phyloP scores from a whole-genome alignment of 2,329 filamentous ascomycete genomes.

The Penicillium sp. region DNA sequence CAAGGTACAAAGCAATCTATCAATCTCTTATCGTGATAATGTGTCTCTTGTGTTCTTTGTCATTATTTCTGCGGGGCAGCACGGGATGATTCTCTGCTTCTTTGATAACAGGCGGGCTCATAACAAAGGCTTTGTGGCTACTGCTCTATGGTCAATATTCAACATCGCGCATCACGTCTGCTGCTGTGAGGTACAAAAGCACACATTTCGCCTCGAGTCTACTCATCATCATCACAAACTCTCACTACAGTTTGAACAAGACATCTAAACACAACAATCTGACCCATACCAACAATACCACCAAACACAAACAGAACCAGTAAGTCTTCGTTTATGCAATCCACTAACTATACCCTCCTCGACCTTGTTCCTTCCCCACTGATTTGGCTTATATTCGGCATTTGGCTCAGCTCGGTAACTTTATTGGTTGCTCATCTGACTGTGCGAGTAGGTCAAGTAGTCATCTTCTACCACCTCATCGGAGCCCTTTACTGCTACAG shows the following conservation, averaged over 20 bases:
- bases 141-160: too few relatives aligned
- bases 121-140: background rate
- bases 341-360: background rate
- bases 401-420: background rate
- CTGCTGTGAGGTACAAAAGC: too few relatives aligned
- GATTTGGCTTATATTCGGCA: background rate
- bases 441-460: background rate
- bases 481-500: background rate
- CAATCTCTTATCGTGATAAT: background rate
- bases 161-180: too few relatives aligned
- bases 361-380: background rate
- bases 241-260: too few relatives aligned
- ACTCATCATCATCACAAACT: too few relatives aligned
- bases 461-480: background rate
- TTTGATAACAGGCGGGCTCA: background rate
- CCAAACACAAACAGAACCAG: background rate
- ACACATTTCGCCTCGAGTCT: too few relatives aligned
- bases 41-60: slow-evolving; percentile 1
- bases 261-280: background rate
- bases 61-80: too few relatives aligned
- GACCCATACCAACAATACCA: background rate
- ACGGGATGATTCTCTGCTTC: too few relatives aligned
- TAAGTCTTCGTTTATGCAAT: background rate
- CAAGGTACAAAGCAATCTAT: background rate
- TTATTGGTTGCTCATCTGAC: background rate